Conservation (phyloP, 2,329 filamentous ascomycete genomes). For the Diplocarpon mali region DNA sequence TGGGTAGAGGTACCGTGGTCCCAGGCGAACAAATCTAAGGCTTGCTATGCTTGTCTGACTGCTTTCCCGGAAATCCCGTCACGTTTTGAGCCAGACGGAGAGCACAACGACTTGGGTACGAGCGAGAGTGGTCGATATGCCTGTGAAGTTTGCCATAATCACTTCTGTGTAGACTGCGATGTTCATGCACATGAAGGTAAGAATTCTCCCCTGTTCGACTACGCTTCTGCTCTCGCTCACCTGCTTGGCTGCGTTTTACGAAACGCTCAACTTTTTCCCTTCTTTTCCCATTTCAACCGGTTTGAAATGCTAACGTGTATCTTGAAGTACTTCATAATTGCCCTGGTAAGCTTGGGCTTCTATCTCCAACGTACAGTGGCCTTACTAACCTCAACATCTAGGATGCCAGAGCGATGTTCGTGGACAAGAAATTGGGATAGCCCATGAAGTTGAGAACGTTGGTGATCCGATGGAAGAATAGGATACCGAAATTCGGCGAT, state of each 20-base stretch:
- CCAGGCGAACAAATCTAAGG: constrained; percentile 41
- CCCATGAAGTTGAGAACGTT: neutral
- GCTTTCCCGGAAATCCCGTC: constrained; percentile 48
- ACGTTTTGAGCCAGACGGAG: neutral
- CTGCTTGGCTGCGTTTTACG: neutral
- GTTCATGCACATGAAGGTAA: constrained; percentile 71
- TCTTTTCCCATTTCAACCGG: neutral
- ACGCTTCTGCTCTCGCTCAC: neutral
- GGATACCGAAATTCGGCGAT: neutral
- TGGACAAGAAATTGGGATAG: neutral
- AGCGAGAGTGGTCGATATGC: constrained; percentile 83
- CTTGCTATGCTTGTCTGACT: constrained; percentile 70
- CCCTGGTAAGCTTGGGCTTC: constrained; percentile 3
- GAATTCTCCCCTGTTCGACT: neutral
- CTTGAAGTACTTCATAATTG: constrained; percentile 9
- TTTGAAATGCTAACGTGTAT: neutral
- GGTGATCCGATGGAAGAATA: constrained; percentile 4
- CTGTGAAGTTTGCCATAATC: constrained; percentile 73
- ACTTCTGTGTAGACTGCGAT: constrained; percentile 98
- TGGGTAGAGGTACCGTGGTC: constrained; percentile 87
- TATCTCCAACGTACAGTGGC: neutral
- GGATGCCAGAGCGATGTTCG: constrained; percentile 8
- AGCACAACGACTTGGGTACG: constrained; percentile 43
- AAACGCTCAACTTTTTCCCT: neutral
- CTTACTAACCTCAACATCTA: neutral